Conservation (phyloP, 176 grass and related monocot genomes). For the Oryza officinalis region DNA sequence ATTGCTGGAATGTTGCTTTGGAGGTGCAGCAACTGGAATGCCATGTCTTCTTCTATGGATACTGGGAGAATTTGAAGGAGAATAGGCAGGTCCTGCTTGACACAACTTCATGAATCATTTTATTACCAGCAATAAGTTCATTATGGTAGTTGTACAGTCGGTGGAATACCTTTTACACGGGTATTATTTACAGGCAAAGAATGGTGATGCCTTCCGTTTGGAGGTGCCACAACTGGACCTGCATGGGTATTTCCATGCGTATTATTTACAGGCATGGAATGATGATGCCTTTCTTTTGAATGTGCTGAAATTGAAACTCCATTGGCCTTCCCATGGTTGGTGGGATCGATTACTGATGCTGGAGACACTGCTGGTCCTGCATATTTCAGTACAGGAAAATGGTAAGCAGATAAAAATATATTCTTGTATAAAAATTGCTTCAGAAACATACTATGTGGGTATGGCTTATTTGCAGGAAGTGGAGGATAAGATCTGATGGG, state of each 20-base stretch:
- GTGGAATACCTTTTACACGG: slow-evolving; percentile 46
- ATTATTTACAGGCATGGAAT: slow-evolving; percentile 49
- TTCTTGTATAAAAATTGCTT: not conserved
- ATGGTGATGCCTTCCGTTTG: slow-evolving; percentile 41
- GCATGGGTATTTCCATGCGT: slow-evolving; percentile 37
- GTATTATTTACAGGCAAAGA: slow-evolving; percentile 50
- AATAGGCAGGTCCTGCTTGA: slow-evolving; percentile 44
- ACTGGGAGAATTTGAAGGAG: slow-evolving; percentile 40
- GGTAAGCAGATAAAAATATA: slow-evolving; percentile 1
- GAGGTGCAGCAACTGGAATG: slow-evolving; percentile 56
- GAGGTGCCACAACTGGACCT: slow-evolving; percentile 50
- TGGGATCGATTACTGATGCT: slow-evolving; percentile 27
- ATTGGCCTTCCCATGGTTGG: slow-evolving; percentile 40
- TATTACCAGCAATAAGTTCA: slow-evolving; percentile 24
- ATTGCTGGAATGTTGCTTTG: slow-evolving; percentile 46
- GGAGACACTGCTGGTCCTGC: slow-evolving; percentile 44
- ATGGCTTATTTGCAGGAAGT: slow-evolving; percentile 22
- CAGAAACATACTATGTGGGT: slow-evolving; percentile 1
- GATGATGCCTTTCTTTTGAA: slow-evolving; percentile 42
- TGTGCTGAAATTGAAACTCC: slow-evolving; percentile 46
- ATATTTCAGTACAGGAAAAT: slow-evolving; percentile 22
- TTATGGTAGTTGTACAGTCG: slow-evolving; percentile 19
- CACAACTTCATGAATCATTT: slow-evolving; percentile 42
- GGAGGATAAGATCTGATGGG: slow-evolving; percentile 13
- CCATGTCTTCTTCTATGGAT: slow-evolving; percentile 44